Conservation (phyloP, 2,329 filamentous ascomycete genomes). For the Incumbomyces delicatus region DNA sequence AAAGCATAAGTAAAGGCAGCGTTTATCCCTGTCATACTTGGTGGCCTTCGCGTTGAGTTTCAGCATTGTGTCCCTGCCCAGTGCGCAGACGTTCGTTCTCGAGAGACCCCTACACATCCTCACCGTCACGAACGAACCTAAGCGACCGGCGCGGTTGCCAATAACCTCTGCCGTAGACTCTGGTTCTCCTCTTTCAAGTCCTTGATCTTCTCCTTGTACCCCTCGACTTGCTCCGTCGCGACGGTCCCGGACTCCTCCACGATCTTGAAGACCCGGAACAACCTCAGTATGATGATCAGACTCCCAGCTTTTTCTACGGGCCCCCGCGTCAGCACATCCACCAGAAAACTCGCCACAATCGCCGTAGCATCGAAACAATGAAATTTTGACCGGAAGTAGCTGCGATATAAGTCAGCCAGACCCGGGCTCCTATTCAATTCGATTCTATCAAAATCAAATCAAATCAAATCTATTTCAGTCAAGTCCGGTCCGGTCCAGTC, state of each 20-base stretch:
- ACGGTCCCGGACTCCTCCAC: conserved; percentile 58
- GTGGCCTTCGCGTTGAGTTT: too few species aligned
- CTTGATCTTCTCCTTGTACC: conserved; percentile 1
- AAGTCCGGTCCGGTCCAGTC: too few species aligned
- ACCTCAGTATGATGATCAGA: conserved; percentile 55
- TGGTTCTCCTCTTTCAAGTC: conserved; percentile 10
- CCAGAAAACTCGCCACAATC: conserved; percentile 51
- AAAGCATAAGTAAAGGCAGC: too few species aligned
- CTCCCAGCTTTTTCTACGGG: conserved; percentile 52
- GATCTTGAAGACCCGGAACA: conserved; percentile 63
- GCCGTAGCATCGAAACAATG: conserved; percentile 56
- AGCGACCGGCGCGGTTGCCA: background rate
- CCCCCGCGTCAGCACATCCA: conserved; percentile 53
- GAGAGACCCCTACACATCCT: too few species aligned
- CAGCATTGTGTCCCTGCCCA: too few species aligned
- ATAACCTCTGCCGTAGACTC: background rate
- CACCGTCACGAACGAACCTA: too few species aligned
- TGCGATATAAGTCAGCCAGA: conserved; percentile 22
- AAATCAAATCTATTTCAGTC: too few species aligned
- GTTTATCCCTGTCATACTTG: too few species aligned
- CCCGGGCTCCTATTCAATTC: background rate
- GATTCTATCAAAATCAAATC: too few species aligned
- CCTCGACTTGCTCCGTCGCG: conserved; percentile 35
- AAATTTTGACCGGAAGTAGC: conserved; percentile 50
- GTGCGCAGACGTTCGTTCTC: too few species aligned